Base-by-base conservation (phyloP, 148 eudicot genomes). In the Gaultheria prostrata region DNA sequence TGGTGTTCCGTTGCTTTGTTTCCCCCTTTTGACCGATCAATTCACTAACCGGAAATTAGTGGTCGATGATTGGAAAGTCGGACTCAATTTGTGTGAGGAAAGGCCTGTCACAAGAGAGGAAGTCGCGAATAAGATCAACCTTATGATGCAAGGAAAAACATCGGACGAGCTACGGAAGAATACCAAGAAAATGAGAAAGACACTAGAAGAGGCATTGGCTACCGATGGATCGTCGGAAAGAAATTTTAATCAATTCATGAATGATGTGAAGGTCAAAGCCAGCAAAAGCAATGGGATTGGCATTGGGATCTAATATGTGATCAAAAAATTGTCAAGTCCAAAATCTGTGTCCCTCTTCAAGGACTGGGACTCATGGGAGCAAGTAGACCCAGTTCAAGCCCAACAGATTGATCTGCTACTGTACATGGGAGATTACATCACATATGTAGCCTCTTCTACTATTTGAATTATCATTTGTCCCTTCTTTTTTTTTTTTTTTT, bases 11-110 rank as follows among this genome's bases (percentile, higher is more conserved):
- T 50, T 89, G 83, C 84, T 89, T 28, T 89, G 91, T 80, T 83
- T 78, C 21, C 91, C 91, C 4, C 33, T 86, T 24, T 74, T 87
- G 83, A 86, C 88, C 1, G 91, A 89, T 82, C 91, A 89, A 54
- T 86, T 87, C 46, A 87, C 90, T 11, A 87, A 89, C 46, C 33
- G 90, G 63, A 89, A 88, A 74, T 48, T 89, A 56, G 90, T 88
- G 74, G 88, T 89, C 6, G 87, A 89, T 77, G 90, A 87, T 80
- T 86, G 86, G 91, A 87, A 71, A 28, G 39, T 87, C 20, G 91
- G 91, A 5, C 73, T 87, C 13, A 87, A 89, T 69, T 61, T 89
- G 8, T 82, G 78, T 26, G 88, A 87, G 1, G 14, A 70, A 26
- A 26, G 63, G 7, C 20, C 76, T 3, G 28, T 87, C 6, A 74